Percentiles rank a stretch among this genome's conserved stretches.
These are phyloP conservation scores for Dendrobium chrysotoxum DNA, from an alignment of 106 monocot genomes.

Conservation along the genomic window DNA sequence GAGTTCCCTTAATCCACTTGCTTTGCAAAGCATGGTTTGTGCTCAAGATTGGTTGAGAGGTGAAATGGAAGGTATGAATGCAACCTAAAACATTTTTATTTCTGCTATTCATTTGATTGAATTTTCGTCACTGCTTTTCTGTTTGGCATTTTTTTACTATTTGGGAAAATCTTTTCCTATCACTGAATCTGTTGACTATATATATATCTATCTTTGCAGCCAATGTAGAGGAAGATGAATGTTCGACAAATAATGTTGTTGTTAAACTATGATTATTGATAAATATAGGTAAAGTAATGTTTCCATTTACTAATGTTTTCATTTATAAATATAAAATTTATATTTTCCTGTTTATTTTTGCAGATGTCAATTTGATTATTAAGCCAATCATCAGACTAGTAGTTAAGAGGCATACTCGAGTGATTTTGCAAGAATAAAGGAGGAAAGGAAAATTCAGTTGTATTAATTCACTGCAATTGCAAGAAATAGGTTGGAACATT, in stretches of 20 bases:
- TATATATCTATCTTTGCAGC: conserved; percentile 14
- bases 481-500: background rate
- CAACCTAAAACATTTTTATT: background rate
- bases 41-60: conserved; percentile 67
- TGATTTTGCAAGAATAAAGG: background rate
- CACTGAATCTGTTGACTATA: background rate
- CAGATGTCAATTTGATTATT: background rate
- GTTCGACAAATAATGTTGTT: background rate
- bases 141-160: background rate
- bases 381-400: background rate
- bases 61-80: conserved; percentile 51
- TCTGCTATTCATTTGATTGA: background rate
- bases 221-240: conserved; percentile 10
- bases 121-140: background rate
- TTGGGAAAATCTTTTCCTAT: background rate
- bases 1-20: conserved; percentile 37
- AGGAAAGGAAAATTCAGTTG: background rate
- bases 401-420: background rate
- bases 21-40: conserved; percentile 49
- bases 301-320: background rate
- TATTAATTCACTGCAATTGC: background rate
- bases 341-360: background rate
- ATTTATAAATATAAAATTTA: background rate
- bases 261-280: background rate
- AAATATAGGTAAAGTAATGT: background rate